A percentile compares a stretch with the other conserved stretches of the same genome.
phyloP scores from a whole-genome alignment of 2,329 filamentous ascomycete genomes.

The Verticillium alfalfae region DNA sequence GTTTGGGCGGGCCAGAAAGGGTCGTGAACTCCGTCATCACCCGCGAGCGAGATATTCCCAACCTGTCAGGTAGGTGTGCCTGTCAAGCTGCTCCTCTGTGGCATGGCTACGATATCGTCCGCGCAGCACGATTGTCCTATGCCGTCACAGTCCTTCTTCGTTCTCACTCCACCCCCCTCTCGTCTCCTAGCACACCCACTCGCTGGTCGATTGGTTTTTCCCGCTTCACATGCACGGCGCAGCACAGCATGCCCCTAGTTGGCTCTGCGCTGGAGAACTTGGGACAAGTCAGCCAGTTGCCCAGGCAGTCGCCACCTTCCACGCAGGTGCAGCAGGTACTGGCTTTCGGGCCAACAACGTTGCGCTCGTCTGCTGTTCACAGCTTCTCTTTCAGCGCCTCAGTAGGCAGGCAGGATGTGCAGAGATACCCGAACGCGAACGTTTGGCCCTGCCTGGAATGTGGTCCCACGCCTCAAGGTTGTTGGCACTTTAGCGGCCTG shows the following conservation, averaged over 20 bases:
- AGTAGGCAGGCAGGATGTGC: neutral
- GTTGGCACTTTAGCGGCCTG: neutral
- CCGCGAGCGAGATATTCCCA: neutral
- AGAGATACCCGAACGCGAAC: neutral
- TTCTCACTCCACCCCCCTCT: neutral
- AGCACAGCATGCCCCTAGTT: neutral
- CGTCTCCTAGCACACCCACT: neutral
- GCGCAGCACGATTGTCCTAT: neutral
- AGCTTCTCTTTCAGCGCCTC: neutral
- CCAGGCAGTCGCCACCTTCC: neutral
- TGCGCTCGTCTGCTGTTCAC: neutral
- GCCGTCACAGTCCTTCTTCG: neutral
- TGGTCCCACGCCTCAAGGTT: neutral
- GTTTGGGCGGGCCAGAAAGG: neutral
- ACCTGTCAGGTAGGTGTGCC: neutral
- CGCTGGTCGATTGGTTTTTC: neutral
- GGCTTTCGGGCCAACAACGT: conserved; percentile 1
- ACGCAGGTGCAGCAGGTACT: conserved; percentile 2
- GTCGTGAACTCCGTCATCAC: neutral
- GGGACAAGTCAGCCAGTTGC: neutral
- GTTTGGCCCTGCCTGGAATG: neutral
- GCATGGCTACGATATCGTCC: neutral
- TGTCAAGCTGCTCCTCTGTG: neutral
- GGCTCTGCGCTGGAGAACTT: neutral
- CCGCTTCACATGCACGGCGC: neutral